Percentiles rank a stretch among this genome's conserved stretches.
phyloP scores from a whole-genome alignment of 1,284 basidiomycete genomes.

The Cutaneotrichosporon sp. region DNA sequence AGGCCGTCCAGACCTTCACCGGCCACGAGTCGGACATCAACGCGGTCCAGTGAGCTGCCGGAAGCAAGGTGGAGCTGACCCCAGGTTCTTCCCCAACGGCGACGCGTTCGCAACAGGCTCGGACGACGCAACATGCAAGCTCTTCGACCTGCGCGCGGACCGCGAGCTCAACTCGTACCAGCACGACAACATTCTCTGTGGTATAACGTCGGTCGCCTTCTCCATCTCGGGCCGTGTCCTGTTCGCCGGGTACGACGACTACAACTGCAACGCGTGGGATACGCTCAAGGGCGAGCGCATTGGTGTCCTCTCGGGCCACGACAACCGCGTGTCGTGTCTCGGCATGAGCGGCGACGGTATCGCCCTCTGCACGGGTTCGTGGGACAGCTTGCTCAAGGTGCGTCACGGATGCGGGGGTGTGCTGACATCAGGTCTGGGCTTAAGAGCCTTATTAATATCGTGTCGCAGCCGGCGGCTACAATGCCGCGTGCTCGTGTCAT shows the following conservation, averaged over 20 bases:
- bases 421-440: slow-evolving; percentile 4
- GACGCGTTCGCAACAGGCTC: slow-evolving; percentile 99
- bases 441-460: neutral
- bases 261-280: slow-evolving; percentile 99
- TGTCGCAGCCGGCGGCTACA: neutral
- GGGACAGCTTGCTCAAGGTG: slow-evolving; percentile 95
- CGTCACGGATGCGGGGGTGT: neutral
- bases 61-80: neutral
- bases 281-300: slow-evolving; percentile 97
- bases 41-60: slow-evolving; percentile 79
- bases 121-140: slow-evolving; percentile 95
- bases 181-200: slow-evolving; percentile 97
- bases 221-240: slow-evolving; percentile 95
- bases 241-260: slow-evolving; percentile 98
- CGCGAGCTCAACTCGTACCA: slow-evolving; percentile 95
- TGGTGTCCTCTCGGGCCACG: slow-evolving; percentile 93
- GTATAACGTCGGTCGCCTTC: slow-evolving; percentile 98
- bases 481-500: neutral
- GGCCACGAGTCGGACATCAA: slow-evolving; percentile 99
- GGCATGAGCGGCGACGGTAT: slow-evolving; percentile 95
- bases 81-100: slow-evolving; percentile 97
- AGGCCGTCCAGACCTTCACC: slow-evolving; percentile 96
- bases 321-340: slow-evolving; percentile 95
- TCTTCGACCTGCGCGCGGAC: slow-evolving; percentile 97
- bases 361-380: slow-evolving; percentile 96